phyloP scores from a whole-genome alignment of 768 basidiomycete genomes.

The Suillus placidus region DNA sequence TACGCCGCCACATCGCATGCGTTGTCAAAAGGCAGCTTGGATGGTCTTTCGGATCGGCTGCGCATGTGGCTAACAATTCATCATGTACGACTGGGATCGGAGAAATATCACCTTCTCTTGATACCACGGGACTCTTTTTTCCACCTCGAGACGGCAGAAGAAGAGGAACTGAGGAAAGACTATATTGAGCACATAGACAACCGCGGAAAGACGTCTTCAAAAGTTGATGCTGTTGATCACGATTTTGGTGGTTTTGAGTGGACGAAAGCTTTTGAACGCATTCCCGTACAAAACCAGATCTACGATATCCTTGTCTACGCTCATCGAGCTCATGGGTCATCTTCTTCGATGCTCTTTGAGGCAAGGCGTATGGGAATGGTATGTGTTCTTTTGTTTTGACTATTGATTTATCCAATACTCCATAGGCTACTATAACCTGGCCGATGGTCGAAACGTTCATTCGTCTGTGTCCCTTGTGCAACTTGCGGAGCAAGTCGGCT shows the following conservation, averaged over 20 bases:
- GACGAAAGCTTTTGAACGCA: conserved; percentile 53
- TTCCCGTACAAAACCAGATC: conserved; percentile 68
- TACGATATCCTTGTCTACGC: conserved; percentile 71
- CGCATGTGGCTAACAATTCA: conserved; percentile 61
- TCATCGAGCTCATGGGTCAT: conserved; percentile 59
- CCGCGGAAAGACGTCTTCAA: conserved; percentile 12
- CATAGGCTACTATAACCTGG: conserved; percentile 69
- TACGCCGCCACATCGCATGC: conserved; percentile 56
- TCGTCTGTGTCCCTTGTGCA: conserved; percentile 60
- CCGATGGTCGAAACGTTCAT: conserved; percentile 73
- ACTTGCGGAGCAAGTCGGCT: conserved; percentile 41
- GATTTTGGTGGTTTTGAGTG: conserved; percentile 35
- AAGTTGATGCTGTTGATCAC: conserved; percentile 21
- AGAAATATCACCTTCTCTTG: conserved; percentile 57
- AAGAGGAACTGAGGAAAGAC: conserved; percentile 51
- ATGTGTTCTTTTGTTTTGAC: conserved; percentile 28
- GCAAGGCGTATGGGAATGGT: conserved; percentile 62
- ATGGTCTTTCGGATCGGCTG: conserved; percentile 42
- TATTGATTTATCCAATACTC: conserved; percentile 13
- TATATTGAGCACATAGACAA: conserved; percentile 45
- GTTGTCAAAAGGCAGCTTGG: conserved; percentile 40
- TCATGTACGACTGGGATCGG: conserved; percentile 62
- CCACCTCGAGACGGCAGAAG: conserved; percentile 49
- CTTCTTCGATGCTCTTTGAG: conserved; percentile 58
- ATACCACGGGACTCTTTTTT: conserved; percentile 64